phyloP scores from a whole-genome alignment of 2,329 filamentous ascomycete genomes.

The Aspergillus texensis region DNA sequence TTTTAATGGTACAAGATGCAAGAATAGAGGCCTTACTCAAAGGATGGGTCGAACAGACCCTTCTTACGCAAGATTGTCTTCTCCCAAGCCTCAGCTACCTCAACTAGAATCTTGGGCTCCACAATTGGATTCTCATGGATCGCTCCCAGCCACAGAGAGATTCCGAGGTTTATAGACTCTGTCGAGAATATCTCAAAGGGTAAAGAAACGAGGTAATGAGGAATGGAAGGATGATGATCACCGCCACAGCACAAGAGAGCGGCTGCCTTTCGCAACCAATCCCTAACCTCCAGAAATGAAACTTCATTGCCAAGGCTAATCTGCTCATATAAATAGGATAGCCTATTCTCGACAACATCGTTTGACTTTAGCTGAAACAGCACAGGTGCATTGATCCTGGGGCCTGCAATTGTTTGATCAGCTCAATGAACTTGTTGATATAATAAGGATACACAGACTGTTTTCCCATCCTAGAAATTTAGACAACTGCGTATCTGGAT shows the following conservation, averaged over 20 bases:
- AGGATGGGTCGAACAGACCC: slow-evolving; percentile 76
- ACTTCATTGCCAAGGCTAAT: slow-evolving; percentile 70
- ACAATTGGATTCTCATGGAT: slow-evolving; percentile 93
- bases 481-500: slow-evolving; percentile 67
- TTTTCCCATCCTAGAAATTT: slow-evolving; percentile 13
- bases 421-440: neutral
- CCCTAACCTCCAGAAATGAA: slow-evolving; percentile 73
- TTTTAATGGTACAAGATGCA: slow-evolving; percentile 7
- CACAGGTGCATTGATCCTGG: slow-evolving; percentile 10
- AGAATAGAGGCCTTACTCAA: slow-evolving; percentile 56
- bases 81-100: slow-evolving; percentile 92
- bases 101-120: slow-evolving; percentile 80
- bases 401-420: slow-evolving; percentile 14
- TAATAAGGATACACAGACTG: slow-evolving; percentile 17
- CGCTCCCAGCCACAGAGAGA: slow-evolving; percentile 94
- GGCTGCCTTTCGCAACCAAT: slow-evolving; percentile 81
- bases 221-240: slow-evolving; percentile 74
- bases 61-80: slow-evolving; percentile 73
- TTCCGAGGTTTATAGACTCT: slow-evolving; percentile 90
- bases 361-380: slow-evolving; percentile 29
- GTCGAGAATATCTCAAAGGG: slow-evolving; percentile 93
- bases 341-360: slow-evolving; percentile 56
- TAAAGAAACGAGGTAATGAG: slow-evolving; percentile 86
- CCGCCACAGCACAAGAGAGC: slow-evolving; percentile 80
- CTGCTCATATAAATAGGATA: slow-evolving; percentile 73